Evolutionary conservation across 495 filamentous ascomycete genomes (phyloP).

Genomic region (Tetracladium setigerum): DNA sequence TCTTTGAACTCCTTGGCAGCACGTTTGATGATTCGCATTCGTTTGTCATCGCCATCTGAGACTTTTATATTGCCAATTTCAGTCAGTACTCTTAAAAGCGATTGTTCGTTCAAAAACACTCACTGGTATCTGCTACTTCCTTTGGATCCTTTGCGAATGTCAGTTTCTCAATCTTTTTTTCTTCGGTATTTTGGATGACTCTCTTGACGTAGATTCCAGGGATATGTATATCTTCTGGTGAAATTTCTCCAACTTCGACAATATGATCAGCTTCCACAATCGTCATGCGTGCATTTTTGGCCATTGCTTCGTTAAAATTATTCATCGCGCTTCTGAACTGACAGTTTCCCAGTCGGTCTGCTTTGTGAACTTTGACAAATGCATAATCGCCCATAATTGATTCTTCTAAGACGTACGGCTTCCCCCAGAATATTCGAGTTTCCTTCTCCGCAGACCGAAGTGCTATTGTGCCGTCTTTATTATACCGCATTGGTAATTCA

Average conservation of each 20-base stretch:
- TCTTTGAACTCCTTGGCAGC: conserved; percentile 17
- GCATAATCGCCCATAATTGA: conserved; percentile 16
- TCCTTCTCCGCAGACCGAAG: conserved; percentile 11
- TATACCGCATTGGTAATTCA: conserved; percentile 11
- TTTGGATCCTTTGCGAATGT: conserved; percentile 11
- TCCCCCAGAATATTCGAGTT: conserved; percentile 13
- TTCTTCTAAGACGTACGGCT: conserved; percentile 15
- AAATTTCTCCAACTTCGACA: conserved; percentile 17
- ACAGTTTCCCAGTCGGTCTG: conserved; percentile 16
- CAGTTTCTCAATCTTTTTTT: conserved; percentile 16
- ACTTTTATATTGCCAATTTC: background rate
- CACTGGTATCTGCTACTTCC: conserved; percentile 5
- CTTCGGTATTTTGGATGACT: conserved; percentile 12
- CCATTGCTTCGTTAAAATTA: conserved; percentile 17
- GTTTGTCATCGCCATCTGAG: background rate
- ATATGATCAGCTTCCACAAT: conserved; percentile 18
- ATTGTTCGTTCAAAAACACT: background rate
- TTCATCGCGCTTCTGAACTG: conserved; percentile 11
- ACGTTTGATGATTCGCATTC: conserved; percentile 13
- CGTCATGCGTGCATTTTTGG: conserved; percentile 10
- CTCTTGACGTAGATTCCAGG: conserved; percentile 17
- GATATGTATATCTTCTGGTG: conserved; percentile 12
- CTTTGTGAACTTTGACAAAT: conserved; percentile 18
- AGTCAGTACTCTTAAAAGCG: background rate
- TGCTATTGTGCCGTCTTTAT: conserved; percentile 11